These are phyloP conservation scores for Aspergillus sergii DNA, from an alignment of 2,329 filamentous ascomycete genomes.

Conservation along the genomic window DNA sequence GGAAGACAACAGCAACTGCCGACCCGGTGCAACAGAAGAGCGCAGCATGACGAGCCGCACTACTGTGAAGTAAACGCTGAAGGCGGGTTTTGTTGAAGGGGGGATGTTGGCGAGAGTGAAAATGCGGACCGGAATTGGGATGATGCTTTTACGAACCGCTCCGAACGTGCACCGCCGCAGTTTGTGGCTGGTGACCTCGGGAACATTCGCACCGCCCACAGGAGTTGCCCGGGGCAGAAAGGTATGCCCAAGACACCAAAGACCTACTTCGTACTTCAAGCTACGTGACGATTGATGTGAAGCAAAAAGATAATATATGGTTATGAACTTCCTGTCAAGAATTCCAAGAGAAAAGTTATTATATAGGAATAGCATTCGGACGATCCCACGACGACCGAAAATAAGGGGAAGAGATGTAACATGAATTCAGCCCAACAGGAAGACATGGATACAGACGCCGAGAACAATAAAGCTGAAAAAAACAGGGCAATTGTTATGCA, in stretches of 20 bases:
- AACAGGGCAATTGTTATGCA: conserved; percentile 26
- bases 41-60: conserved; percentile 59
- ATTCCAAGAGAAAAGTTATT: conserved; percentile 28
- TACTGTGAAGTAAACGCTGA: conserved; percentile 34
- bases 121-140: conserved; percentile 33
- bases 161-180: conserved; percentile 36
- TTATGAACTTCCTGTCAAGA: conserved; percentile 10
- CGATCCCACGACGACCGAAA: conserved; percentile 17
- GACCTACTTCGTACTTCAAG: not conserved
- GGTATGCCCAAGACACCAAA: not conserved
- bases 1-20: conserved; percentile 43
- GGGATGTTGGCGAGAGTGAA: conserved; percentile 35
- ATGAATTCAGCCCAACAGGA: conserved; percentile 31
- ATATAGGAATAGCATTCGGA: conserved; percentile 40
- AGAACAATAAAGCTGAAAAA: conserved; percentile 31
- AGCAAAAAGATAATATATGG: not conserved
- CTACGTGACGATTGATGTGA: conserved; percentile 2
- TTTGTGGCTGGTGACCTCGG: conserved; percentile 28
- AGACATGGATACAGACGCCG: conserved; percentile 37
- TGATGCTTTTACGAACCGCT: conserved; percentile 43
- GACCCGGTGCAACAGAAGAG: conserved; percentile 54
- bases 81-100: conserved; percentile 25
- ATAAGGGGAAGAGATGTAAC: conserved; percentile 24
- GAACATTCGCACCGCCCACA: conserved; percentile 18
- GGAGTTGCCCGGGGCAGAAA: not conserved